Conservation (phyloP, 1,284 basidiomycete species). For the Taiwanofungus camphoratus region DNA sequence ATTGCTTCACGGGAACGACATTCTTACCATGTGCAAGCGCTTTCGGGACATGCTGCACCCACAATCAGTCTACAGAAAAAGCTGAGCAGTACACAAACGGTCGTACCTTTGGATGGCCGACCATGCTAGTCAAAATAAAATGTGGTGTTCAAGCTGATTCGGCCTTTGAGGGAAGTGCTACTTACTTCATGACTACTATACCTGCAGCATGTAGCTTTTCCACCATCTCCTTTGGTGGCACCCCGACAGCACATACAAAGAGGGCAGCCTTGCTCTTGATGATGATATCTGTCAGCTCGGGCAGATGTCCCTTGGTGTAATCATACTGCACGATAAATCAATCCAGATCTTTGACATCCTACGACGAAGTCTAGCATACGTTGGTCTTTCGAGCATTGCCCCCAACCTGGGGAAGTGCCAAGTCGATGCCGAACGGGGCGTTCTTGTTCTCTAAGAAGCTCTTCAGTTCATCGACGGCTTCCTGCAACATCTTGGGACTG, state of each 20-base stretch:
- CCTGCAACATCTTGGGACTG: constrained; percentile 60
- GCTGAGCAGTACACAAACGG: not conserved
- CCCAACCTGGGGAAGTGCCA: constrained; percentile 76
- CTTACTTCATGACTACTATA: constrained; percentile 79
- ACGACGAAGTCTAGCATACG: no score
- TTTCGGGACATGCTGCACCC: constrained; percentile 66
- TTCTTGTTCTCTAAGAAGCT: constrained; percentile 63
- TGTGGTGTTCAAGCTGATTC: constrained; percentile 5
- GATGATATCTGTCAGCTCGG: constrained; percentile 74
- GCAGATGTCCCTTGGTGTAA: constrained; percentile 72
- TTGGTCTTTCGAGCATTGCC: constrained; percentile 80
- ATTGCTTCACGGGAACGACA: not conserved
- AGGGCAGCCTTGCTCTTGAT: constrained; percentile 70
- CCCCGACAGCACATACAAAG: constrained; percentile 83
- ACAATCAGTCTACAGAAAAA: not conserved
- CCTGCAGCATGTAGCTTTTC: constrained; percentile 76
- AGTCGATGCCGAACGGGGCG: constrained; percentile 79
- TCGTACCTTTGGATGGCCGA: constrained; percentile 77
- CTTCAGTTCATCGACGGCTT: constrained; percentile 64
- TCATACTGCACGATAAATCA: constrained; percentile 43
- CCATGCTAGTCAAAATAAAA: constrained; percentile 56
- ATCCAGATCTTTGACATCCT: no score
- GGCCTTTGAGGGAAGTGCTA: not conserved
- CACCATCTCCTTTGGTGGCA: constrained; percentile 78
- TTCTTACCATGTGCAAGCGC: constrained; percentile 62